Base-by-base conservation (phyloP, 331 rosid species). In the Arachis monticola region DNA sequence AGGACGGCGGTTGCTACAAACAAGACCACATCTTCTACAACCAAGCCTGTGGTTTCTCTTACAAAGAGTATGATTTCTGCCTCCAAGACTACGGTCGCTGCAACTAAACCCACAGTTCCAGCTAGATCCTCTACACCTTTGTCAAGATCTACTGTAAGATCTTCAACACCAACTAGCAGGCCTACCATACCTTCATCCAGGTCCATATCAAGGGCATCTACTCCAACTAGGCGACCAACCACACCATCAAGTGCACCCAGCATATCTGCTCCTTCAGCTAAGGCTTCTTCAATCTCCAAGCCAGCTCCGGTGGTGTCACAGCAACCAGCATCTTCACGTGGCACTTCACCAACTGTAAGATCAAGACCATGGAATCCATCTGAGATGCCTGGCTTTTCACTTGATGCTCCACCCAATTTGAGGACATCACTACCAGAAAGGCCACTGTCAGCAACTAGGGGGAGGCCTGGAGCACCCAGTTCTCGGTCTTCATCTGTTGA, bases 311-410 rank as follows among this genome's bases (percentile, higher is more conserved):
- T 55, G 61, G 61, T 50, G 61, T 75, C 83, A 30, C 77, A 74
- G 81, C 80, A 84, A 81, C 85, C 91, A 58, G 79, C 69, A 63
- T 86, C 97, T 73, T 86, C 93, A 44, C 90, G 82, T 40, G 97
- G 97, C 6, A 40, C 97, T 32, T 94, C 97, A 64, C 97, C 99
- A 13, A 88, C 93, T 11, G 90, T 80, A 56, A 86, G 83, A 82
- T 80, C 96, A 64, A 86, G 98, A 80, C 93, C 89, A 32, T 95
- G 93, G 97, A 92, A 90, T 80, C 97, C 97, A 69, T 90, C 97
- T 50, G 97, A 90, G 76, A 92, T 95, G 93, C 97, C 97, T 58
- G 96, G 97, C 75, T 92, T 88, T 84, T 92, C 99, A 58, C 93
- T 82, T 5, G 98, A 95, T 61, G 91, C 98, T 77, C 99, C 99